Percentiles rank a stretch among this genome's conserved stretches.
These are phyloP conservation scores for Serendipita sp. DNA, from an alignment of 768 basidiomycete species.

Conservation along the genomic window DNA sequence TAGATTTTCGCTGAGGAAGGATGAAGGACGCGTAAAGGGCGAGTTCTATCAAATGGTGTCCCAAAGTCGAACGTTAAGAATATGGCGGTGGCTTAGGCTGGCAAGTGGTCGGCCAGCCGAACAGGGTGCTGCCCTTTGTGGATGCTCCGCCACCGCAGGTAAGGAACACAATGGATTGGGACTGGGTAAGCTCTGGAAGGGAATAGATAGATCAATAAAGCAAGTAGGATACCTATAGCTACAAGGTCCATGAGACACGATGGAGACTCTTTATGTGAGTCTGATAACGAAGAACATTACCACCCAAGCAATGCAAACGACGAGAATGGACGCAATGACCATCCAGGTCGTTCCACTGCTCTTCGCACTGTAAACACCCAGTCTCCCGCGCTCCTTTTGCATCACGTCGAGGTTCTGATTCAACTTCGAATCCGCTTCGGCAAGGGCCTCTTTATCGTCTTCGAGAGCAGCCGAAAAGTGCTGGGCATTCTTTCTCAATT, in stretches of 20 bases:
- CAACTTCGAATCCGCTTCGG: constrained; percentile 51
- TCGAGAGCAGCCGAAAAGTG: constrained; percentile 60
- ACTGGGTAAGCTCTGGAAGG: too few relatives aligned
- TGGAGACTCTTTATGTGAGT: constrained; percentile 27
- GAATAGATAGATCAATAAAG: not conserved
- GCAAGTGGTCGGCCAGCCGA: too few relatives aligned
- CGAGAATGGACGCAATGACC: constrained; percentile 43
- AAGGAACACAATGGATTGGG: too few relatives aligned
- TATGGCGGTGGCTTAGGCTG: too few relatives aligned
- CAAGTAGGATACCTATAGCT: not conserved
- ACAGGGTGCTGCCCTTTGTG: too few relatives aligned
- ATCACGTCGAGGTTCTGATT: constrained; percentile 58
- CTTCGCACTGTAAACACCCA: constrained; percentile 48
- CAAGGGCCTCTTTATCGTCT: constrained; percentile 59
- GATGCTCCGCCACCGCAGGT: too few relatives aligned
- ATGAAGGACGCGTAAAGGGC: too few relatives aligned
- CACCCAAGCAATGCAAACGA: constrained; percentile 50
- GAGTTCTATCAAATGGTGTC: too few relatives aligned
- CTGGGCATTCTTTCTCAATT: constrained; percentile 68
- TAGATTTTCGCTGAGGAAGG: too few relatives aligned
- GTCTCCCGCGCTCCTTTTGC: constrained; percentile 46
- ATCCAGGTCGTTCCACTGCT: constrained; percentile 60
- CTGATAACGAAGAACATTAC: constrained; percentile 57
- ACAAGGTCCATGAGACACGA: not conserved
- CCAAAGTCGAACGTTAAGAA: too few relatives aligned